phyloP scores from a whole-genome alignment of 495 filamentous ascomycete genomes.

The Neurospora africana region DNA sequence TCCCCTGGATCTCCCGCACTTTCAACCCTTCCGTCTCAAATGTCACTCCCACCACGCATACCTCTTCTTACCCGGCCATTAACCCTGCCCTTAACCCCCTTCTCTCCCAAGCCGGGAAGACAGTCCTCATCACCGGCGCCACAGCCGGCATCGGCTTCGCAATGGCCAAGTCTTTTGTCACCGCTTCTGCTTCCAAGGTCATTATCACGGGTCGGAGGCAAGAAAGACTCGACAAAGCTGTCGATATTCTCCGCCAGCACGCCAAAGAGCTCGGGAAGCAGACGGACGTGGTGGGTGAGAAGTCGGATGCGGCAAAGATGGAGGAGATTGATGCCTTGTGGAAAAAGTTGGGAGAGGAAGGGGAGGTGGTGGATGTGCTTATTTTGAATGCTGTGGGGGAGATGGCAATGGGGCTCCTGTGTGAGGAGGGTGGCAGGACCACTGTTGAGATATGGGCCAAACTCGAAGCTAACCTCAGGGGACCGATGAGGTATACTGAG shows the following conservation, averaged over 20 bases:
- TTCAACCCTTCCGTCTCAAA: not conserved
- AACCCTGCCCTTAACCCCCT: constrained; percentile 19
- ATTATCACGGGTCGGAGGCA: constrained; percentile 24
- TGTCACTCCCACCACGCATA: constrained; percentile 18
- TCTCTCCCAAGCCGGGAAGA: constrained; percentile 33
- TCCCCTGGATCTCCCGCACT: not conserved
- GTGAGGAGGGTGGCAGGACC: not conserved
- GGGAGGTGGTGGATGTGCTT: constrained; percentile 28
- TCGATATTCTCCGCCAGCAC: constrained; percentile 5
- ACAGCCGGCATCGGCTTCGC: constrained; percentile 26
- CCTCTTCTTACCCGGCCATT: constrained; percentile 31
- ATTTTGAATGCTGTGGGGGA: constrained; percentile 26
- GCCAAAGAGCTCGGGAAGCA: not conserved
- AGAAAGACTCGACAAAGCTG: constrained; percentile 5
- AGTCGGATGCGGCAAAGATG: constrained; percentile 18
- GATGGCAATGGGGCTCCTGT: not conserved
- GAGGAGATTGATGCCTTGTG: constrained; percentile 22
- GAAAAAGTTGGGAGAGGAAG: constrained; percentile 17
- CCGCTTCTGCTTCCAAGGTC: constrained; percentile 22
- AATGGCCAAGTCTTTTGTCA: constrained; percentile 26
- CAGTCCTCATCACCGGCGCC: constrained; percentile 39
- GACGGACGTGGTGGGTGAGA: constrained; percentile 13
- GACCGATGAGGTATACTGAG: constrained; percentile 24
- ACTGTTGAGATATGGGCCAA: constrained; percentile 17
- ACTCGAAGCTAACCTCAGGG: constrained; percentile 25